A percentile compares a stretch with the other conserved stretches of the same genome.
These are phyloP conservation scores for Pyrus bretschneideri DNA, from an alignment of 306 rosid species.

Conservation along the genomic window DNA sequence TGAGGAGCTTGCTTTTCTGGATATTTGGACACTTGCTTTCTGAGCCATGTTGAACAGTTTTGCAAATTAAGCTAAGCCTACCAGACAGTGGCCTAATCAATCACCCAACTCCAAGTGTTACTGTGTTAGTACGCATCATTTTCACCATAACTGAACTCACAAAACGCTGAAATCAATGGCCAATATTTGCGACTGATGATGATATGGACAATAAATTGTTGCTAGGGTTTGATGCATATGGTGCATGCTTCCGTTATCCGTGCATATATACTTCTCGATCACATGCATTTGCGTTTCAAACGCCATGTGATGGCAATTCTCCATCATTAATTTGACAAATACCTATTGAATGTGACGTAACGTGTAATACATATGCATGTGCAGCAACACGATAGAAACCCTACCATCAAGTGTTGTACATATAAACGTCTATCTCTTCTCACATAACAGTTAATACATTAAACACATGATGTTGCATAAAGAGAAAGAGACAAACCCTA, in stretches of 20 bases:
- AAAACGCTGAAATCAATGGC: neutral
- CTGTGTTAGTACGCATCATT: neutral
- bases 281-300: constrained; percentile 10
- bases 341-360: constrained; percentile 12
- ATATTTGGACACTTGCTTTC: neutral
- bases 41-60: neutral
- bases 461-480: too few species aligned
- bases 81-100: neutral
- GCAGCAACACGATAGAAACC: neutral
- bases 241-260: neutral
- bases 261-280: neutral
- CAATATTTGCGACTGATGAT: neutral
- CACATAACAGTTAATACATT: too few species aligned
- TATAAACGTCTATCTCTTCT: too few species aligned
- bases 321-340: neutral
- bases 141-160: neutral
- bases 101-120: neutral
- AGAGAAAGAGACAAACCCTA: too few species aligned
- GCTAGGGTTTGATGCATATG: neutral
- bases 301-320: constrained; percentile 12
- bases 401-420: too few species aligned
- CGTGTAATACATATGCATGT: constrained; percentile 11
- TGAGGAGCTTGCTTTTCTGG: neutral
- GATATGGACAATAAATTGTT: neutral
- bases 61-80: neutral